Percentiles rank a stretch among this genome's conserved stretches.
Evolutionary conservation across 179 eudicot genomes (phyloP).

Genomic region (Vitellaria paradoxa): DNA sequence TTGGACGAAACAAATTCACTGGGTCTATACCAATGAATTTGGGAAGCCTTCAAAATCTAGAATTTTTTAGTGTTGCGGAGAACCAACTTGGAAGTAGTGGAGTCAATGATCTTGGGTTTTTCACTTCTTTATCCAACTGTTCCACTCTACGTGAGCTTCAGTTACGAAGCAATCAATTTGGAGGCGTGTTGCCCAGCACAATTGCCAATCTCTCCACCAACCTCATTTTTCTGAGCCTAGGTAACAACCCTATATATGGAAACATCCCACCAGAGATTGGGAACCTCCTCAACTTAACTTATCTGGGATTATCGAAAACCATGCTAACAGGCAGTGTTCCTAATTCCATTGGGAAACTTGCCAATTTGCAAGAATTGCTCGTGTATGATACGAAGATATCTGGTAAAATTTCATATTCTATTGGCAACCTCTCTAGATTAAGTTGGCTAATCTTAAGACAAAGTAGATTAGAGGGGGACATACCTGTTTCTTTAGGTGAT

Average conservation of each 20-base stretch:
- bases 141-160: neutral
- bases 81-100: neutral
- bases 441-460: too few species aligned
- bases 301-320: neutral
- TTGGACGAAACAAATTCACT: neutral
- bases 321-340: conserved; percentile 22
- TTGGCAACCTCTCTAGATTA: too few species aligned
- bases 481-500: too few species aligned
- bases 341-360: conserved; percentile 9
- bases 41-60: neutral
- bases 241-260: neutral
- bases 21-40: neutral
- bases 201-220: conserved; percentile 17
- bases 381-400: neutral
- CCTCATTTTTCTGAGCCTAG: neutral
- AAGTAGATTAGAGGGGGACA: too few species aligned
- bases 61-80: too few species aligned
- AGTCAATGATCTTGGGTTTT: neutral
- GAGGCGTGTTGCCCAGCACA: neutral
- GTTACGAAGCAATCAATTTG: neutral
- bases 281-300: conserved; percentile 10
- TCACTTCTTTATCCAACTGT: conserved; percentile 2
- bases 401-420: too few species aligned
- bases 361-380: neutral
- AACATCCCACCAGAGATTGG: conserved; percentile 18